Evolutionary conservation across 2,329 filamentous ascomycete genomes (phyloP).

Genomic region (Cladosporium phlei): DNA sequence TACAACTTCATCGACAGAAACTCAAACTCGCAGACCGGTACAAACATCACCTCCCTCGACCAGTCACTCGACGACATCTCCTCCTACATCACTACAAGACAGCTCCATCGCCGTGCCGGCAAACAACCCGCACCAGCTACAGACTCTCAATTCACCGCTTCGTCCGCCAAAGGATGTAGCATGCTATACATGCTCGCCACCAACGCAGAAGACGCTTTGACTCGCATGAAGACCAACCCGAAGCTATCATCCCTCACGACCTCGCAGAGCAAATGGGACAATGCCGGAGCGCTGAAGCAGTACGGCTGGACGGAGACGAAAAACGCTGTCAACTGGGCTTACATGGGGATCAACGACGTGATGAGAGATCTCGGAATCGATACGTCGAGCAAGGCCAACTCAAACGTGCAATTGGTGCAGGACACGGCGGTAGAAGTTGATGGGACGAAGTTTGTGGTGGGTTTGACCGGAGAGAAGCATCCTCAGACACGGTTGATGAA

Average conservation of each 20-base stretch:
- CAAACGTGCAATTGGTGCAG: conserved; percentile 9
- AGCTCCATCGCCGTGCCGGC: not conserved
- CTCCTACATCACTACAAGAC: not conserved
- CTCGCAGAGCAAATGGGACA: conserved; percentile 9
- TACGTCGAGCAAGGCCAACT: conserved; percentile 3
- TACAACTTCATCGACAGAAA: no score
- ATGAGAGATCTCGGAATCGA: conserved; percentile 12
- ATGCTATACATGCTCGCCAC: conserved; percentile 13
- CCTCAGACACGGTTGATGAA: not conserved
- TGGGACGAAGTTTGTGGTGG: conserved; percentile 10
- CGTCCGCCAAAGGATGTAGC: conserved; percentile 5
- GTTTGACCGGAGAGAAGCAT: not conserved
- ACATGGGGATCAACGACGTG: conserved; percentile 4
- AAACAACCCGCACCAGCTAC: conserved; percentile 3
- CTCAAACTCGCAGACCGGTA: no score
- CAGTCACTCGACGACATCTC: not conserved
- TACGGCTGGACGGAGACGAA: conserved; percentile 6
- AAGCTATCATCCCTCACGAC: not conserved
- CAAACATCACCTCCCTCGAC: not conserved
- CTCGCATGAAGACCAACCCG: conserved; percentile 8
- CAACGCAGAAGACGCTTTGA: conserved; percentile 3
- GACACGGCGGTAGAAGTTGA: conserved; percentile 6
- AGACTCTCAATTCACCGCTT: not conserved
- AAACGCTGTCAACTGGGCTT: conserved; percentile 5
- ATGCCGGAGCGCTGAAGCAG: not conserved